Evolutionary conservation across 2,329 filamentous ascomycete genomes (phyloP), one percentile per base, ranked within the genome.

Genomic region (Aureobasidium melanogenum): DNA sequence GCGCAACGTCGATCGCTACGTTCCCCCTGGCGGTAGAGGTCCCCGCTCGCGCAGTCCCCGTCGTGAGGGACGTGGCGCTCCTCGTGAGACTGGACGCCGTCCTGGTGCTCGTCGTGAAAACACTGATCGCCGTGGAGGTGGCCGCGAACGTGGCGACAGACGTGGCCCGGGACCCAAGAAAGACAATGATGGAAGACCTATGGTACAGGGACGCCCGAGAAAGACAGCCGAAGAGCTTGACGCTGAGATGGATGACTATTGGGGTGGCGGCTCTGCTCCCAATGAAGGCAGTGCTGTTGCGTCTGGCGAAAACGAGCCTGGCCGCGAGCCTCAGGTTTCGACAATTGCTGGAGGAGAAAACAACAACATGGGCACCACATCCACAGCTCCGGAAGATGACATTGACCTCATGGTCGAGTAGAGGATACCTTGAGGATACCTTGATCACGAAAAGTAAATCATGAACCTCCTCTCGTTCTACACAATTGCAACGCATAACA

Each of bases 201-300:
- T 68, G 14, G 69, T 69, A 7, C 69, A 70, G 47, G 72, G 72
- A 41, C 82, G 89, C 52, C 81, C 85, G 2, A 88, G 85, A 75
- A 96, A 96, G 82, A 96, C 92, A 0, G 88, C 91, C 67, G 89
- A 96, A 68, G 90, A 97, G 72, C 80, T 97, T 43, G 92, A 97
- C 72, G 90, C 89, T n/a, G 92, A 97, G 76, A 97, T 97, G 92
- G 91, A 87, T 32, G 90, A 96, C 71, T 97, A 97, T 74, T 97
- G 62, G 61, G 59, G 56, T 39, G 58, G 36, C 24, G 38, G 41
- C 26, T 46, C 47, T 17, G 54, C 55, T 26, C 60, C 59, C 24
- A 39, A 34, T n/a, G 46, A 55, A 32, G 62, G 34, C 15, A 62
- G 47, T 28, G 57, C 52, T 39, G 58, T 47, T 41, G 56, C 38